Base-by-base conservation (phyloP, 257 asterid genomes). In the Mentha longifolia region DNA sequence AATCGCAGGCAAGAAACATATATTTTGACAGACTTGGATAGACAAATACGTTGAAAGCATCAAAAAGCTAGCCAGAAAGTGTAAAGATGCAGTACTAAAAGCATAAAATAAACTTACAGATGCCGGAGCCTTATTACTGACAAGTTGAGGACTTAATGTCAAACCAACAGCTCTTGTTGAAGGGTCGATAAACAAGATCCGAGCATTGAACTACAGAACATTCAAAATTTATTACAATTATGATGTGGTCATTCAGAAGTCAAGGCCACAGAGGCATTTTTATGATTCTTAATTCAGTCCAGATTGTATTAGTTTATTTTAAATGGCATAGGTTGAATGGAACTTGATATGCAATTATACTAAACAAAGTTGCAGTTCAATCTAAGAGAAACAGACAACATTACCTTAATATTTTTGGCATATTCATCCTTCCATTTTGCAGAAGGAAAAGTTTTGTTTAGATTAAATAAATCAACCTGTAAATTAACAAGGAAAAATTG, bases 141-240 rank as follows among this genome's bases (percentile, higher is more conserved):
- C 90, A 62, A 94, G 87, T 68, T 84, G 83, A 69, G 97, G 89
- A 74, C 86, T 94, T 87, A 94, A 60, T n/a, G 99, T 89, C 78
- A 94, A 86, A 43, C 99, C 99, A 78, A 92, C 87, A 83, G 99
- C 97, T 83, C 99, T 85, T 57, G 91, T 88, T 56, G 94, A 79
- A 74, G 99, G 97, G 65, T 95, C 99, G 75, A 95, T 87, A 79
- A 95, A 95, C 80, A 95, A 82, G 83, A 95, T 89, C 64, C 99
- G 96, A 55, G 99, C 97, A 84, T 83, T 88, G 84, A 92, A 86
- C 99, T 95, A 71, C 65, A 80, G 37, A 66, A 72, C 31, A 80
- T 65, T 35, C 70, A 58, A 55, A 73, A 20, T 65, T 30, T 39
- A 77, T 65, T 39, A 2, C 42, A 30, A 13, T 58, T 3, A 58